Evolutionary conservation across 1,139 yeast genomes (phyloP), one percentile per base, ranked within the genome.

Genomic region (Taphrina betulina): DNA sequence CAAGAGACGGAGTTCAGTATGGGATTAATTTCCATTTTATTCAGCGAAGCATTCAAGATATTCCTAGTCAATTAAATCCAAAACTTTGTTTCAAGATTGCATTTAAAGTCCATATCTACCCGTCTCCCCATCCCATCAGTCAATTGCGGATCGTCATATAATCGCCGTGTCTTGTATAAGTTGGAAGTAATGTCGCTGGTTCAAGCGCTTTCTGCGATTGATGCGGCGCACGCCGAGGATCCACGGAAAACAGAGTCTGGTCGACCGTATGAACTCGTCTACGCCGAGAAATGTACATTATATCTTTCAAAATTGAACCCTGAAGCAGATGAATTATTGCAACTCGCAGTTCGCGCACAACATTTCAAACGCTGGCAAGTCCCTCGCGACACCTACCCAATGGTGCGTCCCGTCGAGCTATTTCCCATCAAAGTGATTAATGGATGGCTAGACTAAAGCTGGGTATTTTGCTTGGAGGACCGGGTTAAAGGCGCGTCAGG

Each of bases 381-480:
- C 14, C 54, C 54, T 7, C 54, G 54, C 5, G 16, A 17, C 20
- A 16, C 28, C 17, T 50, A 50, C 33, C 54, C 54, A 8, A 31
- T 38, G 45, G 31, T 26, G 31, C 7, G 31, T 26, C 12, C 12
- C 12, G 31, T 26, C 31, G 7, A 7, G 7, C 31, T 26, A 7
- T 26, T 26, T 26, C 31, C 31, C 10, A 26, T 26, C 10, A 12
- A 26, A 12, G 10, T 26, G 31, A 26, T 26, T 7, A 26, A 12
- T 7, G 12, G 31, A 12, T 7, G 12, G 12, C 7, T 12, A 26
- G 31, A 40, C 46, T 8, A 50, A 50, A 8, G 20, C 40, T n/a
- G 54, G 54, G n/a, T 50, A 50, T 33, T 33, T 40, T 14, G 44
- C 44, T 7, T 50, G 54, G 54, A 45, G 54, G 12, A 50, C 46